Base-by-base conservation (phyloP, 441 rosid genomes). In the Croton laevigatus region DNA sequence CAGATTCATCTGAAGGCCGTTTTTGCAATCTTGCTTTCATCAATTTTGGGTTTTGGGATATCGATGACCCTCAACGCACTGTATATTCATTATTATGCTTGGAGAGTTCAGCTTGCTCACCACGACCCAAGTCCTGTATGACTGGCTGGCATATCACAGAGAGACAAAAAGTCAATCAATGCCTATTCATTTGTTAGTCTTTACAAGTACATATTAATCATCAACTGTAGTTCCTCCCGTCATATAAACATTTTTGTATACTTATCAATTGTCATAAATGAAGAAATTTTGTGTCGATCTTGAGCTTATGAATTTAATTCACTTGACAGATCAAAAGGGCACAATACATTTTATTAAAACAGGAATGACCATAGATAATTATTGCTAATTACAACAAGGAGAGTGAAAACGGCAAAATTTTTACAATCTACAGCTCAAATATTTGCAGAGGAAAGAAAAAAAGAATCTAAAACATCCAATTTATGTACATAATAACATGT, bases 1-100 rank as follows among this genome's bases (percentile, higher is more conserved):
- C 97, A 91, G 98, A 80, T 92, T 78, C 85, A 77, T 69, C 72
- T 91, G 71, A 81, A 83, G 72, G 83, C 95, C 40, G 77, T 86
- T 42, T 83, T 75, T 38, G 81, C 97, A 0, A 78, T 95, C 79
- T 73, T 89, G 60, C 81, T 91, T 45, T 82, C 98, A 22, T 82
- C 96, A 23, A 81, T 87, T 63, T 61, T 89, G 81, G 92, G 96
- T 68, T 89, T 95, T 59, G 99, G 90, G 55, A 70, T 82, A 62
- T 87, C 96, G 0, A 89, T 87, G 83, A 69, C 86, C 78, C 66
- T 93, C 76, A 93, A 95, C 81, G 82, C 90, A 3, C 71, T 95
- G 73, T 93, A 84, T 63, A 80, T 91, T 67, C 87, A 81, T 36
- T 81, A 79, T 53, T 84, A 75, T 46, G 3, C 80, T 37, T 81